Percentiles rank a stretch among this genome's conserved stretches.
These are phyloP conservation scores for Hansenula lynferdii DNA, from an alignment of 1,139 yeast species.

Conservation along the genomic window DNA sequence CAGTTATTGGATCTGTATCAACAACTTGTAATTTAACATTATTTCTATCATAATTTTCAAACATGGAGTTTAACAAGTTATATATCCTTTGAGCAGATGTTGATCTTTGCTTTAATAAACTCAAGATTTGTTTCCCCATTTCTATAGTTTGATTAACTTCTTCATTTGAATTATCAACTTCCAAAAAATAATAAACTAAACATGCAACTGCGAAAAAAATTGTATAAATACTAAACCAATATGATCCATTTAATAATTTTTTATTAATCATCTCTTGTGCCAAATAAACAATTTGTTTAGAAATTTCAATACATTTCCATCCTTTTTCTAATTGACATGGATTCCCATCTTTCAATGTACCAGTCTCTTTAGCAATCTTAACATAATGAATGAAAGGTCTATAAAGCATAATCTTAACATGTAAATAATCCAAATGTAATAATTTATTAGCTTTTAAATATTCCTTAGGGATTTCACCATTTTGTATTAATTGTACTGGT, in stretches of 20 bases:
- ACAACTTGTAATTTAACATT: constrained; percentile 36
- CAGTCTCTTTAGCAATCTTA: constrained; percentile 21
- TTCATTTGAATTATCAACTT: constrained; percentile 46
- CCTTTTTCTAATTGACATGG: constrained; percentile 51
- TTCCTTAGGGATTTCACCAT: constrained; percentile 26
- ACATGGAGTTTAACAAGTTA: constrained; percentile 66
- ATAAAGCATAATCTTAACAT: constrained; percentile 64
- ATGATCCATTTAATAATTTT: constrained; percentile 71
- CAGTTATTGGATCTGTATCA: constrained; percentile 5
- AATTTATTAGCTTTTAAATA: constrained; percentile 61
- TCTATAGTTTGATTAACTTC: constrained; percentile 64
- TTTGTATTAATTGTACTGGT: constrained; percentile 65
- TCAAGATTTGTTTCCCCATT: constrained; percentile 64
- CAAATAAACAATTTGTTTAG: constrained; percentile 70
- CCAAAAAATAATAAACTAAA: constrained; percentile 69
- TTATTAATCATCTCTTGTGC: constrained; percentile 74
- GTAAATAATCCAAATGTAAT: constrained; percentile 59
- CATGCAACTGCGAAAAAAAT: constrained; percentile 85
- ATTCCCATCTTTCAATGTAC: constrained; percentile 25
- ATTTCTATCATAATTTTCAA: constrained; percentile 64
- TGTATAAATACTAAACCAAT: constrained; percentile 88
- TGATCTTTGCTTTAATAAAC: constrained; percentile 59
- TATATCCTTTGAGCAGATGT: constrained; percentile 72
- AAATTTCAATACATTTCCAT: constrained; percentile 74
- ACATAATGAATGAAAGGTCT: constrained; percentile 67